Evolutionary conservation across 768 basidiomycete genomes (phyloP), one percentile per base, ranked within the genome.

Genomic region (Trametes elegans): DNA sequence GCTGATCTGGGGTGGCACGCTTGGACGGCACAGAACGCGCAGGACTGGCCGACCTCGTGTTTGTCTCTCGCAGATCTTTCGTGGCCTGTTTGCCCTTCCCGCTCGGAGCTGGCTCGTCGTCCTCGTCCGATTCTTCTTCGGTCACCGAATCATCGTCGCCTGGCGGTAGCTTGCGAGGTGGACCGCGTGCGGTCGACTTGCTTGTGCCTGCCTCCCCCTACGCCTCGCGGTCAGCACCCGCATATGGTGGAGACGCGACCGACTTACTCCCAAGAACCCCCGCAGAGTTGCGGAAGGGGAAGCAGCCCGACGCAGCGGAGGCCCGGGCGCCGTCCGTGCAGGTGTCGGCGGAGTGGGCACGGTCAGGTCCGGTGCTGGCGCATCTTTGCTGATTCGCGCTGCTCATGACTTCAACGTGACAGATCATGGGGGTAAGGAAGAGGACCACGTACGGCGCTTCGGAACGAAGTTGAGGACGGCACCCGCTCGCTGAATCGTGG

Each of bases 381-480:
- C 72, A 23, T 74, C 75, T 24, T 77, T 79, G 21, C 62, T 63
- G 41, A 89, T 72, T 52, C 74, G 68, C 42, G 87, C 88, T 89
- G 60, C 18, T 51, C 57, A 11, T 40, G 52, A 16, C 39, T 43
- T 55, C 40, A 47, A 32, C 31, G 44, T 34, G 26, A 23, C 49
- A 38, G 42, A 44, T 55, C 49, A 60, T 57, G 40, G 41, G 47
- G 41, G 44, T 39, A 51, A 57, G 49, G 45, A 41, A 55, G 51
- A 44, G 50, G 26, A 39, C 40, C 32, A 76, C 88, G 68, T 63
- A 90, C 89, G 87, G 62, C 81, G 78, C 43, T 85, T 79, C 57
- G 81, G 69, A 49, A 76, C 68, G 70, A 84, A 86, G 68, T 88
- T 87, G 65, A 87, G 81, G 63, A 85, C 72, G 21, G 89, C 85